Evolutionary conservation across 2,329 filamentous ascomycete genomes (phyloP), one percentile per base, ranked within the genome.

Genomic region (Gnomoniopsis sp.): DNA sequence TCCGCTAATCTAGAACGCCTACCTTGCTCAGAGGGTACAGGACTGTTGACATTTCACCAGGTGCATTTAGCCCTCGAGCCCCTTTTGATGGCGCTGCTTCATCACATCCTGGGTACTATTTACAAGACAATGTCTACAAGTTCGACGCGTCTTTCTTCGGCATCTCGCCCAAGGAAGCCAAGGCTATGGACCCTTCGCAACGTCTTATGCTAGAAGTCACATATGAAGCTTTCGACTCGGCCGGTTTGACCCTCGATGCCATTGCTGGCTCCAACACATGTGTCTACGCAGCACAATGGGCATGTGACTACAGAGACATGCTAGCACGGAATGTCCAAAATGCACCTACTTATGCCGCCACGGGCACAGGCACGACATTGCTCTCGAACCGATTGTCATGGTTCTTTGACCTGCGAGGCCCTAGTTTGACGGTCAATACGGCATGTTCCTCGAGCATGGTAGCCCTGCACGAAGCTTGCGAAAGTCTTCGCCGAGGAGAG

Each of bases 341-440:
- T 38, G 34, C 34, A 15, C 34, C 34, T 38, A 8, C 8, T 15
- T 74, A 74, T 54, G 62, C 68, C 36, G 66, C 70, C n/a, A 74
- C 72, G 17, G 74, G 75, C 57, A 70, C 65, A 1, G 68, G 68
- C 2, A 65, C 68, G 7, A 68, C 70, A 3, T 72, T 76, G 34
- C 34, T 38, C 8, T 66, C 72, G 0, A 77, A 75, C 57, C 65
- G 74, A 8, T 58, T 77, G 0, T 76, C 72, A 0, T 75, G 75
- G 53, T 71, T 70, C 53, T 76, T 74, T 38, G 70, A 78, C 58
- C 67, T 76, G 50, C 62, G 62, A 12, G 76, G 76, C 0, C 69
- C 76, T 0, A 71, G 70, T 54, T 61, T 78, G 57, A 75, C 74
- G 0, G 65, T 79, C 1, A 75, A 79, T 47, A 79, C 77, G 0